Base-by-base conservation (phyloP, 2,329 filamentous ascomycete species). In the Emydomyces testavorans region DNA sequence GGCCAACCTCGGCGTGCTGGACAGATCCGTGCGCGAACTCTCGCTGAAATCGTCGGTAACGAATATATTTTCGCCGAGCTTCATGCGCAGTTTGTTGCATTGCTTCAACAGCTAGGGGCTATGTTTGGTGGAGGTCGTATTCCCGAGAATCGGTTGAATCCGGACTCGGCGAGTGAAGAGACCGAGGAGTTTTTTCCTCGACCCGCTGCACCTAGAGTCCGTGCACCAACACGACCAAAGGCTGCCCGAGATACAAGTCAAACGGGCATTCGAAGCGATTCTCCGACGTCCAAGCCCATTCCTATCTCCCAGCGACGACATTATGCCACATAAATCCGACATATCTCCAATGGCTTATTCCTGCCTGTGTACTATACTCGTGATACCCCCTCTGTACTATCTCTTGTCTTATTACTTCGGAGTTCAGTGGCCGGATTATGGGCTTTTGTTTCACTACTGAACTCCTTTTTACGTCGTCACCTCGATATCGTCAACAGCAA, bases 31-130 rank as follows among this genome's bases (percentile, higher is more conserved):
- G 73, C 75, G 18, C 71, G 76, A 52, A 75, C 72, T 47, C 62
- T 79, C n/a, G 70, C 72, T 11, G 76, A 79, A 57, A 77, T 79
- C 42, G 72, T 77, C 4, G 76, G 75, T 31, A 73, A 76, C 48
- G 74, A 76, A 50, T 71, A 72, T 60, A 74, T 79, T 54, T 79
- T 79, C 54, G 71, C 76, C 8, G 72, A 77, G 53, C 60, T 78
- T 6, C 76, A 79, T 58, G 70, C 69, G 26, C 65, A 72, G 46
- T 78, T 79, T 58, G 68, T 72, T 15, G 66, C 64, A n/a, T 56
- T 74, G n/a, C 57, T 74, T 5, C 67, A 69, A 50, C 67, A 70
- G 50, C 56, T 74, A 20, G 66, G 70, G 7, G 60, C 62, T 13
- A 67, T 69, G 61, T 71, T 71, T 54, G 69, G 69, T 3, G 67